phyloP scores from a whole-genome alignment of 1,284 basidiomycete genomes.

The Leccinum subfulvum region DNA sequence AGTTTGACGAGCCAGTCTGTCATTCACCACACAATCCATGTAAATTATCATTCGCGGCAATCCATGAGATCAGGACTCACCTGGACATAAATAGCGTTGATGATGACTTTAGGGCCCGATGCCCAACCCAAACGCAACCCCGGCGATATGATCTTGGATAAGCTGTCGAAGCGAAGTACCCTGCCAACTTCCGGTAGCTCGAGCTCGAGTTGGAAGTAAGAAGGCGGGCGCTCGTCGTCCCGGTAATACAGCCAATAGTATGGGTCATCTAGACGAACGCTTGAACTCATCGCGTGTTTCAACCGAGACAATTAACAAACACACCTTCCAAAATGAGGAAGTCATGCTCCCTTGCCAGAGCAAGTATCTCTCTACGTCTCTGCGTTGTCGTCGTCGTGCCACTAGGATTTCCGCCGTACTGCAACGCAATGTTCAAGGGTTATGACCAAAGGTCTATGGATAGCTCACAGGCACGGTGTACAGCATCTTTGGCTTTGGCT shows the following conservation, averaged over 20 bases:
- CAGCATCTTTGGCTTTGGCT: conserved; percentile 73
- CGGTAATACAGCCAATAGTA: conserved; percentile 42
- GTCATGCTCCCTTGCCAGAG: conserved; percentile 68
- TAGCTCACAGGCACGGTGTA: conserved; percentile 72
- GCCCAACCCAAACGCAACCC: conserved; percentile 80
- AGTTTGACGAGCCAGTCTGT: conserved; percentile 68
- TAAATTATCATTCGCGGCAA: too few relatives aligned
- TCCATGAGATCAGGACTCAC: conserved; percentile 32
- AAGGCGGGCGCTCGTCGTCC: conserved; percentile 46
- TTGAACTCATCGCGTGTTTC: background rate
- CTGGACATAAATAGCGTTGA: conserved; percentile 63
- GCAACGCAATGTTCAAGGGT: background rate
- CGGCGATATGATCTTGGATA: conserved; percentile 82
- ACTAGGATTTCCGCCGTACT: conserved; percentile 80
- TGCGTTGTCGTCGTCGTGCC: conserved; percentile 71
- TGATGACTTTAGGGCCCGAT: conserved; percentile 68
- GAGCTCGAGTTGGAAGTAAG: conserved; percentile 73
- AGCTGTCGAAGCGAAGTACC: conserved; percentile 66
- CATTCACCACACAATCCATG: background rate
- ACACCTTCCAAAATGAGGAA: conserved; percentile 79
- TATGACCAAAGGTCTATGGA: conserved; percentile 20
- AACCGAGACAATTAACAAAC: background rate
- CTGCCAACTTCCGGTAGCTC: conserved; percentile 50
- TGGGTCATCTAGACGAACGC: conserved; percentile 55
- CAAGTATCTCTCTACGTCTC: conserved; percentile 72